Evolutionary conservation across 495 filamentous ascomycete genomes (phyloP).

Genomic region (Penicillium subrubescens): DNA sequence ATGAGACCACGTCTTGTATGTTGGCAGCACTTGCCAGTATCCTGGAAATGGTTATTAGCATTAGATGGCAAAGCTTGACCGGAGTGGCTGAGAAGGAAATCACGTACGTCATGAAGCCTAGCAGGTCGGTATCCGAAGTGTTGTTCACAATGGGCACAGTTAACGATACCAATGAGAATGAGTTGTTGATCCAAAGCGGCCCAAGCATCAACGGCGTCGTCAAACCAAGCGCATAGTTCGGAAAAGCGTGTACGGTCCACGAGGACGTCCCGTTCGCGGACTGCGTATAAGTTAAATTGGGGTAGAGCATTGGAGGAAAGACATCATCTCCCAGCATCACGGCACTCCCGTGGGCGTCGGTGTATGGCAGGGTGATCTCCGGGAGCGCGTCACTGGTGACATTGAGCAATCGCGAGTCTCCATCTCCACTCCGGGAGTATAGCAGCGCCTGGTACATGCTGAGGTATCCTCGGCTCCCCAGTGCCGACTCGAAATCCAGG

Average conservation of each 20-base stretch:
- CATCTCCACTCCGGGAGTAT: conserved; percentile 64
- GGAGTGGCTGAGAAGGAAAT: not conserved
- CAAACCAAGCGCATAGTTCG: conserved; percentile 51
- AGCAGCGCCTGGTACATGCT: conserved; percentile 65
- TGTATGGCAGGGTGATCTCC: conserved; percentile 59
- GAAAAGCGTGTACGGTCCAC: conserved; percentile 38
- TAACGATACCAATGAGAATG: conserved; percentile 76
- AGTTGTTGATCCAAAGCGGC: conserved; percentile 65
- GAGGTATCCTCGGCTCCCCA: conserved; percentile 48
- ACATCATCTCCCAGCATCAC: conserved; percentile 65
- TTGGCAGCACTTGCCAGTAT: conserved; percentile 64
- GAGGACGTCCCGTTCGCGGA: conserved; percentile 38
- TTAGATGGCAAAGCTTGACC: not conserved
- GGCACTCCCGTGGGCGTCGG: conserved; percentile 54
- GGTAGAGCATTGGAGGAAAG: conserved; percentile 69
- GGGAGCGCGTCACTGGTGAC: conserved; percentile 52
- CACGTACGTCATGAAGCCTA: conserved; percentile 65
- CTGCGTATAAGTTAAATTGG: conserved; percentile 66
- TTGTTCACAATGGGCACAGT: conserved; percentile 74
- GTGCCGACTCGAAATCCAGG: conserved; percentile 62
- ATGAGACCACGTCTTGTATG: conserved; percentile 58
- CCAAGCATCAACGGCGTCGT: conserved; percentile 63
- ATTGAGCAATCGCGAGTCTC: conserved; percentile 56
- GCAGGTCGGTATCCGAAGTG: conserved; percentile 54
- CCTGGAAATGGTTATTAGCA: conserved; percentile 41